These are phyloP conservation scores for Tetracladium marchalianum DNA, from an alignment of 495 filamentous ascomycete genomes.

Conservation along the genomic window DNA sequence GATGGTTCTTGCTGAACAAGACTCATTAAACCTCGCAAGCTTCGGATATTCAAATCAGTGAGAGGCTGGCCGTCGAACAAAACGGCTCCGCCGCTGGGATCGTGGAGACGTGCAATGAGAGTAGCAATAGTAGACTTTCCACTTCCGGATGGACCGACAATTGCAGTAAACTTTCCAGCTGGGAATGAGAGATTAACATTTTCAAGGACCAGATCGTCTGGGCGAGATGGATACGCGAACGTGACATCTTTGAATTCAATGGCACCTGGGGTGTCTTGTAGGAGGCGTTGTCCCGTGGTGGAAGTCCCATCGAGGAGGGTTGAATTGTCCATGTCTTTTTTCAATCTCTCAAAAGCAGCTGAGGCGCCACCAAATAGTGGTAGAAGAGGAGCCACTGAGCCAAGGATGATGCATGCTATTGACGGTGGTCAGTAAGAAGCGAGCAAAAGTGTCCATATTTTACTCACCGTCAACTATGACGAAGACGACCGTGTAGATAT, in stretches of 20 bases:
- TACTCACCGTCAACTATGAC: conserved; percentile 50
- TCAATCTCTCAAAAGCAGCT: conserved; percentile 40
- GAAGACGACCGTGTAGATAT: conserved; percentile 57
- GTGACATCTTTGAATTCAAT: conserved; percentile 45
- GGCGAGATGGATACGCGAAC: conserved; percentile 52
- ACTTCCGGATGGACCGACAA: conserved; percentile 36
- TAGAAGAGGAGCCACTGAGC: conserved; percentile 52
- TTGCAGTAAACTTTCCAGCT: conserved; percentile 28
- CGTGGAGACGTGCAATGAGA: conserved; percentile 36
- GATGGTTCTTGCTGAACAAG: conserved; percentile 19
- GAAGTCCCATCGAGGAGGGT: conserved; percentile 41
- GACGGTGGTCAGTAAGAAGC: background rate
- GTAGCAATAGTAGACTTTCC: conserved; percentile 39
- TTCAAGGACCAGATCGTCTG: conserved; percentile 40
- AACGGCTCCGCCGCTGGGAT: conserved; percentile 33
- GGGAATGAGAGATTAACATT: conserved; percentile 8
- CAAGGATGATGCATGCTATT: conserved; percentile 49
- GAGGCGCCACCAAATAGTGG: conserved; percentile 49
- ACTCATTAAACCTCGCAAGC: conserved; percentile 6
- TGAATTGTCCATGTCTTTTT: conserved; percentile 39
- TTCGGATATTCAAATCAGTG: conserved; percentile 7
- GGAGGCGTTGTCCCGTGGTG: background rate
- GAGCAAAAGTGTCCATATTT: background rate
- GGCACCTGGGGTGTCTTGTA: conserved; percentile 21
- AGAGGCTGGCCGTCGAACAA: conserved; percentile 44